Evolutionary conservation across 164 flowering plant genomes (phyloP), one percentile per base, ranked within the genome.

Genomic region (Magnolia changhungtana): DNA sequence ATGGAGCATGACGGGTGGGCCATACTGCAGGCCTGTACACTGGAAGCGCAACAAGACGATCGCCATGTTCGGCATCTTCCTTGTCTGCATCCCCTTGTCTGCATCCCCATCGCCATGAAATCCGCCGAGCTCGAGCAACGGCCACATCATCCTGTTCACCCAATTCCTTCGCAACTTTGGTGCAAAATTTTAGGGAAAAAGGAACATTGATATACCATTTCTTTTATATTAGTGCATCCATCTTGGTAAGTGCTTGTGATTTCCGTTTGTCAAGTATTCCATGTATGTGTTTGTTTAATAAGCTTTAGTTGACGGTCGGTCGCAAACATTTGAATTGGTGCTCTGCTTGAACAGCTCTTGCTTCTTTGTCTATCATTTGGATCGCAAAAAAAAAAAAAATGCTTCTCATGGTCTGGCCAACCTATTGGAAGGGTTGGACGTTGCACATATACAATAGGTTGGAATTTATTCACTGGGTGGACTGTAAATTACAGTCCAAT

Each of bases 111-210:
- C 78, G 96, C 96, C 84, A 90, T 89, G 91, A 87, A 84, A 74
- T 95, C 98, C 2, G 97, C 96, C n/a, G 85, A 95, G 82, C 98
- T 95, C 51, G 98, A 95, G 98, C 97, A 90, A 94, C 87, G 98
- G 50, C 98, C 98, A 59, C 94, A 91, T 81, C 80, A 72, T 20
- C 98, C 98, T 9, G 90, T 90, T 61, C 93, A 90, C 55, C 94
- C 97, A 19, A 92, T 94, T 81, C 98, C 98, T 63, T 94, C 97
- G 1, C 97, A 94, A 82, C 84, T 94, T 37, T 94, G 98, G 98
- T 94, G 95, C 92, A 94, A 94, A 84, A 94, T 92, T 78, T 92
- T 94, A 82, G 97, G 97, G 59, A 89, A 85, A 61, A 92, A 92
- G 77, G 95, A 94, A 21, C 89, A 92, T 72, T 85, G 83, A 86